A percentile compares a stretch with the other conserved stretches of the same genome.
phyloP scores from a whole-genome alignment of 148 eudicot species.

The Agrostemma githago region DNA sequence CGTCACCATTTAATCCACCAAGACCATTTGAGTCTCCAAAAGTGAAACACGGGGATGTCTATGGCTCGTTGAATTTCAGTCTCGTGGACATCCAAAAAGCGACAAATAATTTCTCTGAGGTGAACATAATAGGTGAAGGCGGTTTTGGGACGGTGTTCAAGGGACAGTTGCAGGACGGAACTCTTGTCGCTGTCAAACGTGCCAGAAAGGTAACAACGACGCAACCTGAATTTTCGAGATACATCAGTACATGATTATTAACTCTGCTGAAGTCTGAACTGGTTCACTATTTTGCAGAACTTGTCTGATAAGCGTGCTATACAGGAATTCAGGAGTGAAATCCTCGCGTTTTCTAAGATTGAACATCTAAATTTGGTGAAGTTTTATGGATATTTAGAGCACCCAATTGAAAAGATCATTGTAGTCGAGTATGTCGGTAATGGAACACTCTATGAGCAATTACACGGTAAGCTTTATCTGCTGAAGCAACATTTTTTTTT shows the following conservation, averaged over 20 bases:
- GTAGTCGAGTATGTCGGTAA: conserved; percentile 64
- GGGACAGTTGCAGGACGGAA: conserved; percentile 55
- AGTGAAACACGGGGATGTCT: conserved; percentile 24
- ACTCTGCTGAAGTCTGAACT: conserved; percentile 4
- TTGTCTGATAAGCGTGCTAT: conserved; percentile 25
- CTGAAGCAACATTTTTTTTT: not conserved
- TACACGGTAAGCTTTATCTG: conserved; percentile 50
- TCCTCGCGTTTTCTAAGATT: conserved; percentile 54
- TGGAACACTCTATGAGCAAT: conserved; percentile 62
- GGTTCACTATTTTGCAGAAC: conserved; percentile 36
- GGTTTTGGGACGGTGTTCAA: conserved; percentile 64
- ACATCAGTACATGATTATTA: not conserved
- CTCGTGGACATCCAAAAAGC: conserved; percentile 50
- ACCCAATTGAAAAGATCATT: conserved; percentile 50
- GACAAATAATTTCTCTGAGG: conserved; percentile 51
- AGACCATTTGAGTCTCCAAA: conserved; percentile 28
- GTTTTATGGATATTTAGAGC: conserved; percentile 58
- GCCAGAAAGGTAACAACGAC: conserved; percentile 46
- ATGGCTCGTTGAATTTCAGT: conserved; percentile 34
- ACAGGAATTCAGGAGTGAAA: conserved; percentile 60
- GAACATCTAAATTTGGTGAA: conserved; percentile 70
- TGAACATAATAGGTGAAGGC: conserved; percentile 58
- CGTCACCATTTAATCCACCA: conserved; percentile 20
- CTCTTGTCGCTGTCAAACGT: conserved; percentile 62
- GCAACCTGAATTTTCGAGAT: not conserved